These are phyloP conservation scores for Pyrenopolyporus hunteri DNA, from an alignment of 495 filamentous ascomycete genomes.

Conservation along the genomic window DNA sequence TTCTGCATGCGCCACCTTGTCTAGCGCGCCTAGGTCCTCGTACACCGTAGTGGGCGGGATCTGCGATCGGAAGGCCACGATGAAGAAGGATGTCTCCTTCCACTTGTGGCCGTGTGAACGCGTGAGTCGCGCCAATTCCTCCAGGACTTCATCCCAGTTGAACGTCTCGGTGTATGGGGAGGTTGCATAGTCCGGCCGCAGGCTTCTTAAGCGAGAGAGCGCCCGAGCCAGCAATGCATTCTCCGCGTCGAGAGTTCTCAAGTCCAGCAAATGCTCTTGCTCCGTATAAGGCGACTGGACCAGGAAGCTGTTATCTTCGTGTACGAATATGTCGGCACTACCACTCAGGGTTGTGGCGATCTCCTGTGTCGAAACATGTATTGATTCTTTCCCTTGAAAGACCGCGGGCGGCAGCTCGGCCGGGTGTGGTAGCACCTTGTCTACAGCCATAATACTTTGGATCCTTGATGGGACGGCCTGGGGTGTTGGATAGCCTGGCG, in stretches of 20 bases:
- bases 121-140: conserved; percentile 55
- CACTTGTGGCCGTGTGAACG: conserved; percentile 59
- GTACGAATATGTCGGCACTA: conserved; percentile 10
- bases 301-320: conserved; percentile 53
- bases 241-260: conserved; percentile 65
- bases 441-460: conserved; percentile 30
- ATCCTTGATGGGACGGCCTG: conserved; percentile 7
- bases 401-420: conserved; percentile 1
- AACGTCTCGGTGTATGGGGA: conserved; percentile 75
- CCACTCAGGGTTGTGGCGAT: background rate
- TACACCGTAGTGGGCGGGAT: conserved; percentile 66
- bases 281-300: conserved; percentile 77
- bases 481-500: background rate
- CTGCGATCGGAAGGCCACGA: conserved; percentile 80
- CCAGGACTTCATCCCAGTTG: conserved; percentile 74
- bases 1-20: conserved; percentile 77
- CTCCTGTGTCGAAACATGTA: conserved; percentile 29
- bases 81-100: conserved; percentile 72
- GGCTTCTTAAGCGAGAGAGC: conserved; percentile 64
- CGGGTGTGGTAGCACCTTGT: conserved; percentile 28
- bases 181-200: conserved; percentile 75
- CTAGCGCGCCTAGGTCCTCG: conserved; percentile 67
- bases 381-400: conserved; percentile 21
- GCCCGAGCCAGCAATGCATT: conserved; percentile 74
- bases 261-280: conserved; percentile 70